Evolutionary conservation across 331 rosid genomes (phyloP), one percentile per base, ranked within the genome.

Genomic region (Quercus tomentella): DNA sequence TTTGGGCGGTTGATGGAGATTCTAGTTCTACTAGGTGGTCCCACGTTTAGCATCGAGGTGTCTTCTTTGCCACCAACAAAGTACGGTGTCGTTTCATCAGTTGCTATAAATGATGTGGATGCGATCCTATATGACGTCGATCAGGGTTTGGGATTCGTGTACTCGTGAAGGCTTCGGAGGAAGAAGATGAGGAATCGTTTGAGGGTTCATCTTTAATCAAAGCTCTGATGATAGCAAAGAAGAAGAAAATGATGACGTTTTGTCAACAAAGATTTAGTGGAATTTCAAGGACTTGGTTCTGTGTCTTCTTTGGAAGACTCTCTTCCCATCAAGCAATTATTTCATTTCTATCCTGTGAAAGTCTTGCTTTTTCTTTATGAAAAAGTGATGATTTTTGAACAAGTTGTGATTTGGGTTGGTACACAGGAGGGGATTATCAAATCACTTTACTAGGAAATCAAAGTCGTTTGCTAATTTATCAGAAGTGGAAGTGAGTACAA

Each of bases 341-440:
- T 28, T 3, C 31, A 28, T 28, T 28, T 28, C 31, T 28, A 28
- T 28, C 31, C 31, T 28, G 4, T 28, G 31, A 28, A 28, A 28
- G 4, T 7, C 54, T 79, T 72, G 37, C 12, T 74, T 8, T 7
- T 3, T n/a, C 31, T 4, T 37, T 37, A 37, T 37, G 9, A 6
- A 37, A 37, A 37, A 37, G 8, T 17, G 16, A 35, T 78, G 70
- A 7, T 1, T 11, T 18, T 56, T 33, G 25, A 23, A 23, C 25
- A 23, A 23, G 25, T 23, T 23, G 25, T 23, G 25, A 23, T 23
- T 23, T 23, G 25, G 25, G 25, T 23, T 23, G 31, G 16, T 69
- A 67, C 31, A 28, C 91, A 95, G 97, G 88, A 85, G 93, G 72
- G 98, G 97, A 76, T 88, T 95, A 49, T 95, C 97, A 3, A 84